phyloP scores from a whole-genome alignment of 306 rosid species.

The Citrullus colocynthis region DNA sequence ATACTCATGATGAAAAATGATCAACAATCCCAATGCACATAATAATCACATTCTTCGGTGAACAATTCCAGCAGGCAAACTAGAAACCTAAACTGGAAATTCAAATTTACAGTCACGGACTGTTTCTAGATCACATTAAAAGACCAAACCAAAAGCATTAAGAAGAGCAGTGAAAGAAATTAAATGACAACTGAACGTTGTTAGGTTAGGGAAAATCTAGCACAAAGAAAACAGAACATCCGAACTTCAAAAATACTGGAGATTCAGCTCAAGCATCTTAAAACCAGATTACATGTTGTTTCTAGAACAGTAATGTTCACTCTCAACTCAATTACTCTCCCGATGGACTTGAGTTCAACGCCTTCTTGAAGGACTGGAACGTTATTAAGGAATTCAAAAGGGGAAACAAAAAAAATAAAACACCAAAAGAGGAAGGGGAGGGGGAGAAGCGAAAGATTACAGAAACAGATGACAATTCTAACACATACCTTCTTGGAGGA shows the following conservation, averaged over 20 bases:
- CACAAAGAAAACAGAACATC: not conserved
- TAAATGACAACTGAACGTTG: not conserved
- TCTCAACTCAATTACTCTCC: not conserved
- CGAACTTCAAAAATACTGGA: not conserved
- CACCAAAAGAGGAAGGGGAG: not conserved
- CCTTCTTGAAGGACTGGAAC: not conserved
- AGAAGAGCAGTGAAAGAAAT: not conserved
- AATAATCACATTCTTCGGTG: not conserved
- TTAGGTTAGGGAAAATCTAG: not conserved
- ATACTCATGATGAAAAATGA: not conserved
- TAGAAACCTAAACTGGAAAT: not conserved
- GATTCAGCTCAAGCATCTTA: constrained; percentile 4
- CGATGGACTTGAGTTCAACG: not conserved
- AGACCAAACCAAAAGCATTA: not conserved
- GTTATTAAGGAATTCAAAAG: not conserved
- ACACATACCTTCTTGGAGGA: constrained; percentile 32
- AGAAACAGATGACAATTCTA: constrained; percentile 4
- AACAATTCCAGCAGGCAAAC: not conserved
- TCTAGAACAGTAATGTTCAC: not conserved
- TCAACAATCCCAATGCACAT: not conserved
- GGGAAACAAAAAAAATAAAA: not conserved
- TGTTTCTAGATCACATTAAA: not conserved
- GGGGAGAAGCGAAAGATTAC: constrained; percentile 2
- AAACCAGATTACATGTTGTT: not conserved
- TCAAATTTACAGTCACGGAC: not conserved